Conservation (phyloP, 208 protist genomes). For the Trypanosoma rangeli region DNA sequence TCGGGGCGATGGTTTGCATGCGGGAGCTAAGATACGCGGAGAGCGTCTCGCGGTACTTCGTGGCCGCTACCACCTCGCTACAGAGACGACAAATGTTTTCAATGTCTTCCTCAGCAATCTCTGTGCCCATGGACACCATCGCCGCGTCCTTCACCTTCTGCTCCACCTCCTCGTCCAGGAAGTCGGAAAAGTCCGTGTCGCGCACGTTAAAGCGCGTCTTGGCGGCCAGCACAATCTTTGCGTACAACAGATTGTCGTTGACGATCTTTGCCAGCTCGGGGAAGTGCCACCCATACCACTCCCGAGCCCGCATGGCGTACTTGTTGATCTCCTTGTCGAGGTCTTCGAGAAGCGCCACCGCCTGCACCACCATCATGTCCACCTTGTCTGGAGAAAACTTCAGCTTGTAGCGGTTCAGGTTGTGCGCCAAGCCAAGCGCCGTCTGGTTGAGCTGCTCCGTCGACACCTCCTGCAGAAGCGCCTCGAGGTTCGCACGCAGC, state of each 20-base stretch:
- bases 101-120: constrained; percentile 96
- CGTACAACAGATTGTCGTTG: constrained; percentile 96
- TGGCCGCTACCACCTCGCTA: constrained; percentile 90
- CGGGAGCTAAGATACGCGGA: constrained; percentile 98
- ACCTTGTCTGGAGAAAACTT: constrained; percentile 99
- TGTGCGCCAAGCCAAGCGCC: constrained; percentile 98
- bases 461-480: constrained; percentile 87
- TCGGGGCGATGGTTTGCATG: constrained; percentile 98
- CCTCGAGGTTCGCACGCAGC: constrained; percentile 93
- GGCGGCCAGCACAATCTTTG: constrained; percentile 92
- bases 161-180: constrained; percentile 96
- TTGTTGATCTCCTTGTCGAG: constrained; percentile 99
- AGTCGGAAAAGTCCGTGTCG: constrained; percentile 92
- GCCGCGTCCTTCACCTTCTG: constrained; percentile 95
- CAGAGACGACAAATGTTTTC: constrained; percentile 93
- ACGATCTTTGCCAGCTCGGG: constrained; percentile 98
- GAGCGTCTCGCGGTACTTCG: constrained; percentile 95
- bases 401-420: constrained; percentile 98
- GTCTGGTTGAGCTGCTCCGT: constrained; percentile 94
- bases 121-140: constrained; percentile 99
- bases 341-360: constrained; percentile 98
- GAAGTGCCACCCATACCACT: constrained; percentile 99
- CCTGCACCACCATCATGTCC: constrained; percentile 99
- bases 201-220: constrained; percentile 91
- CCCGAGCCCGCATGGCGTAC: constrained; percentile 98